A percentile compares a stretch with the other conserved stretches of the same genome.
Evolutionary conservation across 805 yeast genomes (phyloP).

Genomic region (Millerozyma miso): DNA sequence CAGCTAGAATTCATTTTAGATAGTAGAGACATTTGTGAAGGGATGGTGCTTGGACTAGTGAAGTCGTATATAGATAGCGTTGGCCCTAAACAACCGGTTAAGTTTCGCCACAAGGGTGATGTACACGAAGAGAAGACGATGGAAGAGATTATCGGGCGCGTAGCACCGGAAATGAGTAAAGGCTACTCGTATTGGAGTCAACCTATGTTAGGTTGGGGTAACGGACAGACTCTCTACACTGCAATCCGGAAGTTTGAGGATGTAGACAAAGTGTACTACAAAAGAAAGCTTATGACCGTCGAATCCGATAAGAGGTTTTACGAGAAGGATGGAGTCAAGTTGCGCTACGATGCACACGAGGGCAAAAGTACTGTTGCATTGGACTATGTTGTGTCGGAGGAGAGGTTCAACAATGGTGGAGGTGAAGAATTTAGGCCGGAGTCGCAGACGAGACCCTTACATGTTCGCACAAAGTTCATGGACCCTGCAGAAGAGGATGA

Average conservation of each 20-base stretch:
- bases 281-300: slow-evolving; percentile 36
- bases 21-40: neutral
- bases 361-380: slow-evolving; percentile 46
- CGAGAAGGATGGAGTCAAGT: slow-evolving; percentile 20
- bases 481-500: slow-evolving; percentile 39
- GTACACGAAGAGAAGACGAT: slow-evolving; percentile 13
- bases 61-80: slow-evolving; percentile 22
- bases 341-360: slow-evolving; percentile 37
- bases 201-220: slow-evolving; percentile 47
- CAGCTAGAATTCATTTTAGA: too few relatives aligned
- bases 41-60: slow-evolving; percentile 10
- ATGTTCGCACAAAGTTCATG: slow-evolving; percentile 65
- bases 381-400: slow-evolving; percentile 37
- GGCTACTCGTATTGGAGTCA: slow-evolving; percentile 38
- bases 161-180: slow-evolving; percentile 38
- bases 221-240: slow-evolving; percentile 47
- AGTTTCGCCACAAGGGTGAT: slow-evolving; percentile 10
- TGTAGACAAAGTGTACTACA: slow-evolving; percentile 41
- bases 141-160: slow-evolving; percentile 29
- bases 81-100: slow-evolving; percentile 21
- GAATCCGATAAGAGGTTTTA: slow-evolving; percentile 20
- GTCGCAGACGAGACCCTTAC: slow-evolving; percentile 52
- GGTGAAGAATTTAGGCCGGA: slow-evolving; percentile 32
- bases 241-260: slow-evolving; percentile 41
- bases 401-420: slow-evolving; percentile 11